Conservation (phyloP, 2,329 filamentous ascomycete species). For the Macrophomina tecta region DNA sequence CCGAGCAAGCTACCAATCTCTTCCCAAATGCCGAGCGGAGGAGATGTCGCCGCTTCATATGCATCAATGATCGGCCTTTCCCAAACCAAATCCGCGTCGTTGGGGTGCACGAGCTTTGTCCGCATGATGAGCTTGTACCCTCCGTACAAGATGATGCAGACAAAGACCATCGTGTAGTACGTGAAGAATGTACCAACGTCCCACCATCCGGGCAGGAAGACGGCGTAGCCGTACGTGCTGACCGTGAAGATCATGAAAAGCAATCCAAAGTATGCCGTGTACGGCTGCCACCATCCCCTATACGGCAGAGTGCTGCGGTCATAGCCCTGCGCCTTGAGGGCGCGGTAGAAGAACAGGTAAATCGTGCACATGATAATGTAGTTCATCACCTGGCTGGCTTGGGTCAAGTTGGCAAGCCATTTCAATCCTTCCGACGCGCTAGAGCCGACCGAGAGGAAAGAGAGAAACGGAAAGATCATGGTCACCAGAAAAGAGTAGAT, state of each 20-base stretch:
- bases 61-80: conserved; percentile 49
- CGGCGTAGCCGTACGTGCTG: conserved; percentile 61
- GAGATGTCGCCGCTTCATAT: conserved; percentile 43
- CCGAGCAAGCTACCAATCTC: conserved; percentile 45
- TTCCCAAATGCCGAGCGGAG: conserved; percentile 46
- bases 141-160: conserved; percentile 55
- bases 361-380: conserved; percentile 64
- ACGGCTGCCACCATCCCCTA: conserved; percentile 56
- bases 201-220: conserved; percentile 56
- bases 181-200: conserved; percentile 59
- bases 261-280: conserved; percentile 57
- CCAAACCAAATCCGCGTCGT: conserved; percentile 56
- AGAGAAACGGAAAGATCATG: conserved; percentile 45
- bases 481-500: conserved; percentile 63
- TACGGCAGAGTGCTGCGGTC: conserved; percentile 54
- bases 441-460: conserved; percentile 42
- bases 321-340: conserved; percentile 53
- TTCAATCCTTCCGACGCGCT: conserved; percentile 39
- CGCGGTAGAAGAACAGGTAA: conserved; percentile 61
- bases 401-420: conserved; percentile 58
- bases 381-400: conserved; percentile 65
- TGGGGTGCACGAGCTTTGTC: conserved; percentile 60
- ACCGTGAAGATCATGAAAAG: conserved; percentile 56
- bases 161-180: conserved; percentile 57
- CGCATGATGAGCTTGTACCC: conserved; percentile 69